phyloP scores from a whole-genome alignment of 2,329 filamentous ascomycete species.

The Epichloe elymi region DNA sequence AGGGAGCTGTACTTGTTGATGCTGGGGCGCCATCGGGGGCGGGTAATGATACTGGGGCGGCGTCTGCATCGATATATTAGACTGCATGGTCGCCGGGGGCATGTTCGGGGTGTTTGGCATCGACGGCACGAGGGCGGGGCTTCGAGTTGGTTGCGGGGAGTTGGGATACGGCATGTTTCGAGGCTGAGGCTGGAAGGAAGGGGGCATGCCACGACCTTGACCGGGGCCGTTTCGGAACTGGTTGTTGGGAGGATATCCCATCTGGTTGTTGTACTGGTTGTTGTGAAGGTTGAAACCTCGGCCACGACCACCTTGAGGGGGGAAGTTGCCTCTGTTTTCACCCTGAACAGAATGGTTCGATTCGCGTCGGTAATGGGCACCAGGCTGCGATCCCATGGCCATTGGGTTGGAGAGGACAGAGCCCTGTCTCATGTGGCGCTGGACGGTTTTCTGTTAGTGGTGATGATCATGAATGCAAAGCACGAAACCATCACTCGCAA shows the following conservation, averaged over 20 bases:
- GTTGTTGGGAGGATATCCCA: slow-evolving; percentile 30
- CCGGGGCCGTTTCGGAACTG: slow-evolving; percentile 28
- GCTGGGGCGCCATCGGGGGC: slow-evolving; percentile 43
- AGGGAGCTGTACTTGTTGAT: slow-evolving; percentile 47
- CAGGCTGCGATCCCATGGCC: slow-evolving; percentile 49
- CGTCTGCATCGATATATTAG: slow-evolving; percentile 49
- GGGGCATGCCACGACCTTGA: slow-evolving; percentile 40
- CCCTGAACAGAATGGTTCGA: slow-evolving; percentile 69
- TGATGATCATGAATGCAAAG: neutral
- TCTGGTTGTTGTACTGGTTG: slow-evolving; percentile 32
- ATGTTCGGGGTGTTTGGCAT: slow-evolving; percentile 59
- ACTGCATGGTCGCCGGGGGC: slow-evolving; percentile 41
- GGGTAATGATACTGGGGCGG: slow-evolving; percentile 49
- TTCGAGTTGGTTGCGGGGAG: slow-evolving; percentile 53
- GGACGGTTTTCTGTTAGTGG: slow-evolving; percentile 10
- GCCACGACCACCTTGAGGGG: slow-evolving; percentile 34
- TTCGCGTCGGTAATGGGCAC: slow-evolving; percentile 66
- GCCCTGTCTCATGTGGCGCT: slow-evolving; percentile 58
- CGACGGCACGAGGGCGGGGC: slow-evolving; percentile 52
- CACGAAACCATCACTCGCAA: neutral
- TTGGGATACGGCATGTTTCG: slow-evolving; percentile 37
- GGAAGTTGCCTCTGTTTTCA: slow-evolving; percentile 38
- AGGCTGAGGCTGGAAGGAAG: slow-evolving; percentile 31
- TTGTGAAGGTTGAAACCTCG: slow-evolving; percentile 33
- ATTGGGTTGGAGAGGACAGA: slow-evolving; percentile 49